Evolutionary conservation across 306 rosid genomes (phyloP), one percentile per base, ranked within the genome.

Genomic region (Begonia masoniana): DNA sequence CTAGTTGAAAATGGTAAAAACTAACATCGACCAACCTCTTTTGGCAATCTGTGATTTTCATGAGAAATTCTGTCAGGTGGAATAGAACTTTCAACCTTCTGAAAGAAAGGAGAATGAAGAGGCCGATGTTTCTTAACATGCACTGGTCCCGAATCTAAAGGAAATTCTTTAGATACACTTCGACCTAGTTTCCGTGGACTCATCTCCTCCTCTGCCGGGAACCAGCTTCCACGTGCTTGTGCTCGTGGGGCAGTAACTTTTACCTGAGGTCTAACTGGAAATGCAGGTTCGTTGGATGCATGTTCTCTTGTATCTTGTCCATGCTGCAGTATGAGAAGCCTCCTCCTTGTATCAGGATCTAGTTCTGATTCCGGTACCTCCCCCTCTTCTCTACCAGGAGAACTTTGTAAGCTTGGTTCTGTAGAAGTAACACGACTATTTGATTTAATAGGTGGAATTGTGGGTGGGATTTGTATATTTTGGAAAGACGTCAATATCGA

Each of bases 371-470:
- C 99, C 42, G 94, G 94, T 19, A 92, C 99, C 76, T 92, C 99
- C 15, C 99, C 99, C 77, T 92, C 99, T 76, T 92, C 99, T 75
- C 99, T 83, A 63, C 96, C 94, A 11, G 99, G 99, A 74, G 99
- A 92, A 62, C 78, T 64, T 17, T 86, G 96, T 80, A 83, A 66
- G 68, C 82, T 79, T 68, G 82, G 68, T 68, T 91, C 99, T 17
- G 68, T 51, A 63, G 84, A 59, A 66, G 74, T 69, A 67, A 71
- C 67, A 58, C 75, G 96, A 63, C 66, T 74, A 53, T 71, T 60
- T 60, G 93, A 73, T 67, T 86, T 86, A 46, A 68, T 84, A 47
- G 68, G 70, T 2, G 82, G 56, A 41, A 78, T 64, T 12, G 68
- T 46, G 59, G 70, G 88, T 66, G 87, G 72, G 55, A 67, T 71